phyloP scores from a whole-genome alignment of 108 stramenopile species.

The Pseudonitzschia pungens region DNA sequence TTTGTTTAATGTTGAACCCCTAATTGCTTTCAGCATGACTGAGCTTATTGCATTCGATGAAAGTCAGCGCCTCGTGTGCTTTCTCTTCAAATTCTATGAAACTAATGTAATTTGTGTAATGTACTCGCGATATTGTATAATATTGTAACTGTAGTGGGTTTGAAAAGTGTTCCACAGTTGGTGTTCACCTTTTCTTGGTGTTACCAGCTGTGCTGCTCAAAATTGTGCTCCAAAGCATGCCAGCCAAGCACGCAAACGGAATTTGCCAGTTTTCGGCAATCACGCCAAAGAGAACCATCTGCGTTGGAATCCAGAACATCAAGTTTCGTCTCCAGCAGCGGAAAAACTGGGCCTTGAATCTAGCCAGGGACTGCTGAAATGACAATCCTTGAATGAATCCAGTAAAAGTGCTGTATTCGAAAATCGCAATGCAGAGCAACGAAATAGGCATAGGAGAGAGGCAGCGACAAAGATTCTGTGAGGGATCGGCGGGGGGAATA shows the following conservation, averaged over 20 bases:
- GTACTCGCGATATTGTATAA: background rate
- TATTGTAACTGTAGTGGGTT: background rate
- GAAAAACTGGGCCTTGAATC: slow-evolving; percentile 47
- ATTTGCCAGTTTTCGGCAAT: slow-evolving; percentile 52
- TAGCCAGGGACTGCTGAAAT: slow-evolving; percentile 28
- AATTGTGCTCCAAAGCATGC: slow-evolving; percentile 42
- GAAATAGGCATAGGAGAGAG: background rate
- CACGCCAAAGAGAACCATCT: slow-evolving; percentile 58
- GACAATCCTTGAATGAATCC: slow-evolving; percentile 52
- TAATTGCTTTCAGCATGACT: too few relatives aligned
- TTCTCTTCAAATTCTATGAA: background rate
- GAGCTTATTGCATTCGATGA: too few relatives aligned
- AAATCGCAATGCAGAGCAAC: background rate
- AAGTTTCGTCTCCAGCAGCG: slow-evolving; percentile 51
- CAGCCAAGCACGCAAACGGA: slow-evolving; percentile 45
- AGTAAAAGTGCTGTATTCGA: slow-evolving; percentile 54
- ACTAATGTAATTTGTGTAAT: background rate
- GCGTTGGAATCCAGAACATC: slow-evolving; percentile 67
- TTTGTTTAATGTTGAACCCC: too few relatives aligned
- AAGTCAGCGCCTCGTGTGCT: too few relatives aligned
- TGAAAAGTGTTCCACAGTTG: too few relatives aligned
- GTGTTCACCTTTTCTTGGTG: slow-evolving; percentile 4
- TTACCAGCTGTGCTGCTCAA: slow-evolving; percentile 41
- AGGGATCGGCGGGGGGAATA: too few relatives aligned
- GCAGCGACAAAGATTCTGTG: slow-evolving; percentile 33